phyloP scores from a whole-genome alignment of 148 eudicot genomes.

The Mesembryanthemum crystallinum region DNA sequence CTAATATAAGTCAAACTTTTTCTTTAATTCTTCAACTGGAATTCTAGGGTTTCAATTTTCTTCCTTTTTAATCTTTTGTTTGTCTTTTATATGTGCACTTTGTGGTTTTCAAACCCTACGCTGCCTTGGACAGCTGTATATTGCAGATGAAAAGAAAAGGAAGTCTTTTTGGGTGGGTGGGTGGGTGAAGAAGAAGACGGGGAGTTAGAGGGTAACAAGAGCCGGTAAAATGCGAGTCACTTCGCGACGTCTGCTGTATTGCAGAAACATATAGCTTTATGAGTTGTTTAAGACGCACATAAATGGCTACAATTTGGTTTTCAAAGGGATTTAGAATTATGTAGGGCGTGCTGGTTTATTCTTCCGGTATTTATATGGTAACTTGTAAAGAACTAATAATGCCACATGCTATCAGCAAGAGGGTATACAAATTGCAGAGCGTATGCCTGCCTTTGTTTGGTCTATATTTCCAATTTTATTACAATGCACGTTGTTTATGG shows the following conservation, averaged over 20 bases:
- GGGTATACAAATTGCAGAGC: no score
- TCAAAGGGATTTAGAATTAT: neutral
- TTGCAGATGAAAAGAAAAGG: neutral
- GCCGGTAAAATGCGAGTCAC: neutral
- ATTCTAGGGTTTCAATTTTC: neutral
- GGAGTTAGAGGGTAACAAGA: neutral
- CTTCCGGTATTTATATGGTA: no score
- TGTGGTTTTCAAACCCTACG: neutral
- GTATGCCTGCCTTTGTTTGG: neutral
- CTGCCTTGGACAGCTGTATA: neutral
- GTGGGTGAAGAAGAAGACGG: neutral
- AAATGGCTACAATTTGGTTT: neutral
- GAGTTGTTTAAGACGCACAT: neutral
- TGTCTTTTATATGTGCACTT: neutral
- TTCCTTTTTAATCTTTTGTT: neutral
- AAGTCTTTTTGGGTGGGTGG: neutral
- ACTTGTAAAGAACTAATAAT: no score
- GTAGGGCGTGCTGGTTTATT: neutral
- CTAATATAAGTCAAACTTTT: neutral
- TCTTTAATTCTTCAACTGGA: neutral
- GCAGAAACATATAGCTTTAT: conserved; percentile 2
- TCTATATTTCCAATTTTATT: neutral
- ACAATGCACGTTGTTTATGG: neutral
- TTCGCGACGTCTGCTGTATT: neutral
- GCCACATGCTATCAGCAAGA: no score